Evolutionary conservation across 495 filamentous ascomycete species (phyloP).

Genomic region (Penicillium canariense): DNA sequence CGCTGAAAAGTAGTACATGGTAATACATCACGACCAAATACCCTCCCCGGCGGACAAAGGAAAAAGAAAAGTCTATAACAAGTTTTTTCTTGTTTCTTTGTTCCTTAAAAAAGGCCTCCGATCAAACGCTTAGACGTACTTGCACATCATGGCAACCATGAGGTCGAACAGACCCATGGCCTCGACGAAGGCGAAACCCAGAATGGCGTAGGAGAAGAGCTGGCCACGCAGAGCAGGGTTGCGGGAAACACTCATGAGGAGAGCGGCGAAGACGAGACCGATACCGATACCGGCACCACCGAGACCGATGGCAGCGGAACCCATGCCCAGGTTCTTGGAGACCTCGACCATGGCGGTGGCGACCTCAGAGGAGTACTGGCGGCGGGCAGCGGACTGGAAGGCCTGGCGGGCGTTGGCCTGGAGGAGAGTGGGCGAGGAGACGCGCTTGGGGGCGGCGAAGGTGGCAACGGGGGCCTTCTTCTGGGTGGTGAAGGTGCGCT

Average conservation of each 20-base stretch:
- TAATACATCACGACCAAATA: conserved; percentile 40
- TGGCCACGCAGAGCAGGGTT: conserved; percentile 87
- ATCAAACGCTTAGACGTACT: conserved; percentile 51
- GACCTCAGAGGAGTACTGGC: conserved; percentile 78
- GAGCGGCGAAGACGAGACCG: conserved; percentile 84
- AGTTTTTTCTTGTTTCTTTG: conserved; percentile 17
- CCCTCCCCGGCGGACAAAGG: conserved; percentile 31
- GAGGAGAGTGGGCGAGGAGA: conserved; percentile 58
- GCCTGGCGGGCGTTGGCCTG: conserved; percentile 63
- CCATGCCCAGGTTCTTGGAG: conserved; percentile 85
- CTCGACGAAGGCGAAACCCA: conserved; percentile 91
- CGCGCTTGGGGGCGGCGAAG: conserved; percentile 64
- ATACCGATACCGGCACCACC: conserved; percentile 91
- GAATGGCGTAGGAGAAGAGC: conserved; percentile 91
- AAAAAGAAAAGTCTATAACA: conserved; percentile 17
- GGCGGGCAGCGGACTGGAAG: conserved; percentile 58
- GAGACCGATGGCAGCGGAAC: conserved; percentile 83
- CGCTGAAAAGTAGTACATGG: conserved; percentile 43
- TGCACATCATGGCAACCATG: conserved; percentile 89
- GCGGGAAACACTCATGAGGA: conserved; percentile 79
- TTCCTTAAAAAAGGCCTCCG: conserved; percentile 4
- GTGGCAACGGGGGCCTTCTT: conserved; percentile 42
- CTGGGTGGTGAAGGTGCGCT: conserved; percentile 63
- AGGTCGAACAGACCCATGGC: conserved; percentile 92
- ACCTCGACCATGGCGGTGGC: conserved; percentile 81